Evolutionary conservation across 2,329 filamentous ascomycete species (phyloP).

Genomic region (Colletotrichum lindemuthianum): DNA sequence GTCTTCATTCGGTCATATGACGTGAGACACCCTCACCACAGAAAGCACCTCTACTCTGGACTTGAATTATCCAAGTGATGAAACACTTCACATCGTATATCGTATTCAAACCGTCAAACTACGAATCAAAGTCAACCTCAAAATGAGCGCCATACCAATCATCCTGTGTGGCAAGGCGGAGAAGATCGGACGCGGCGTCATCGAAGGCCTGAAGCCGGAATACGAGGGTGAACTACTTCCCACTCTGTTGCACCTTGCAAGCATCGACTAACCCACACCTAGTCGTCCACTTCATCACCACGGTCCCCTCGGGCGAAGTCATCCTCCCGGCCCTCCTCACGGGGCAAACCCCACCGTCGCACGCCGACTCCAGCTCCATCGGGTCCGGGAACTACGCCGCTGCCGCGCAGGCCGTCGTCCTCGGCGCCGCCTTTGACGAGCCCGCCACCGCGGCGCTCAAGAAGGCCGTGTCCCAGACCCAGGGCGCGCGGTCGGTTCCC

Average conservation of each 20-base stretch:
- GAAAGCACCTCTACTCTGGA: not conserved
- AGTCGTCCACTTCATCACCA: conserved; percentile 36
- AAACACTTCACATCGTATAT: not conserved
- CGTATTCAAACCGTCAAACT: conserved; percentile 4
- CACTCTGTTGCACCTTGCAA: not conserved
- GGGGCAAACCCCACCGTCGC: conserved; percentile 13
- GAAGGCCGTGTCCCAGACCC: conserved; percentile 10
- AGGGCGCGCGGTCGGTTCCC: conserved; percentile 18
- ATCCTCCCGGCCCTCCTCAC: conserved; percentile 35
- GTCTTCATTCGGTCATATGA: not conserved
- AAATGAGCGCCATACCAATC: conserved; percentile 31
- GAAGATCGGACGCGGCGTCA: conserved; percentile 38
- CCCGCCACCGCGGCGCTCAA: conserved; percentile 7
- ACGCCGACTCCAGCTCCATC: conserved; percentile 35
- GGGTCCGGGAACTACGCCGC: conserved; percentile 32
- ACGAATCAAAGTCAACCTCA: not conserved
- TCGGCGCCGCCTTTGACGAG: conserved; percentile 34
- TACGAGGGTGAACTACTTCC: conserved; percentile 38
- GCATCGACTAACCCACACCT: not conserved
- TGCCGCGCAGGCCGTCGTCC: conserved; percentile 27
- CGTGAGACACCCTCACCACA: conserved; percentile 3
- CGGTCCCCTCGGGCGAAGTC: conserved; percentile 25
- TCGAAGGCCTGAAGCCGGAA: conserved; percentile 40
- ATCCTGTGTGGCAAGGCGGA: conserved; percentile 41
- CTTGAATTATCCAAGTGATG: not conserved